phyloP scores from a whole-genome alignment of 805 yeast species.

The Lipomyces kockii region DNA sequence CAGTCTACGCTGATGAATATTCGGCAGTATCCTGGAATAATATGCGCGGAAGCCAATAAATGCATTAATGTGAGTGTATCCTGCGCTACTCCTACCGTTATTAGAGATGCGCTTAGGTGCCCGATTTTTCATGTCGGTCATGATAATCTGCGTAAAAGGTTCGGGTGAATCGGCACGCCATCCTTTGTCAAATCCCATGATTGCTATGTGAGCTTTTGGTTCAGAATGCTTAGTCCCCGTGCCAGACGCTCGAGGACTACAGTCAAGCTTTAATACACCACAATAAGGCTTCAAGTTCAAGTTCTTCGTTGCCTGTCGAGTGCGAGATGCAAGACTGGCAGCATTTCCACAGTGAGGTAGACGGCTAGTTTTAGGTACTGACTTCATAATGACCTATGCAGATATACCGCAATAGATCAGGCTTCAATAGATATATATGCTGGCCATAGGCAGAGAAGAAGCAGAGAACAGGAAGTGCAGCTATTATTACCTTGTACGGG shows the following conservation, averaged over 20 bases:
- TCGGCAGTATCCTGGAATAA: conserved; percentile 25
- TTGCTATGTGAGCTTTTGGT: conserved; percentile 10
- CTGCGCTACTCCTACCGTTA: not conserved
- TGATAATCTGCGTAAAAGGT: not conserved
- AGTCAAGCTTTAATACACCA: conserved; percentile 19
- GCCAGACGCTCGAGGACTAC: not conserved
- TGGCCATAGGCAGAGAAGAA: not conserved
- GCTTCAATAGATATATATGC: not conserved
- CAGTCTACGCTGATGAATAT: conserved; percentile 21
- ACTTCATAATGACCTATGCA: not conserved
- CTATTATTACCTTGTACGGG: not conserved
- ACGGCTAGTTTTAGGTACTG: not conserved
- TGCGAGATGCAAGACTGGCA: conserved; percentile 7
- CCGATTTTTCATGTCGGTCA: not conserved
- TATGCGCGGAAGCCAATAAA: conserved; percentile 31
- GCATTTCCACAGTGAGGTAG: not conserved
- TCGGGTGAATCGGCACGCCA: not conserved
- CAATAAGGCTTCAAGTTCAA: conserved; percentile 27
- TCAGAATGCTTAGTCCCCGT: not conserved
- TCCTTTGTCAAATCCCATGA: conserved; percentile 17
- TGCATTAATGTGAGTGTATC: conserved; percentile 20
- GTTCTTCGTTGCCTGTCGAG: conserved; percentile 8
- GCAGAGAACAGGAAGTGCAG: not conserved
- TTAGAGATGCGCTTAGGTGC: not conserved
- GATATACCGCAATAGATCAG: not conserved